Conservation (phyloP, 2,329 filamentous ascomycete genomes). For the Trichoderma koningii region DNA sequence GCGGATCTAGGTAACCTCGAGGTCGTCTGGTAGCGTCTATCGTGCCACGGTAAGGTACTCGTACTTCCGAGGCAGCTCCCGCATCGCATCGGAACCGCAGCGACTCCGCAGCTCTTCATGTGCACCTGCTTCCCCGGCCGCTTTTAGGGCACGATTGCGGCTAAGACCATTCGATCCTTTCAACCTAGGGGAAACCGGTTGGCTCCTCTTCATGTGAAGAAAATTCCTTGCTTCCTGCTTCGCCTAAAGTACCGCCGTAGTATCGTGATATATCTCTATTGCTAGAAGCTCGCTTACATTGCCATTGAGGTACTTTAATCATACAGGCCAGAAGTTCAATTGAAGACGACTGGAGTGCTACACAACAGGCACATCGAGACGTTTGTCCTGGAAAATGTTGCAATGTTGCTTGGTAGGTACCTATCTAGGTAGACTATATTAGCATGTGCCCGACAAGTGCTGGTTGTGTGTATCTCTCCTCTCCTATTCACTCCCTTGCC, state of each 20-base stretch:
- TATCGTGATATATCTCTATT: neutral
- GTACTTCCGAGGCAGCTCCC: neutral
- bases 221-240: conserved; percentile 3
- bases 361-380: neutral
- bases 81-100: neutral
- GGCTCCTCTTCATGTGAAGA: neutral
- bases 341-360: neutral
- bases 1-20: too few species aligned
- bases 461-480: neutral
- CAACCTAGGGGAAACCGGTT: conserved; percentile 1
- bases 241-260: neutral
- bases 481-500: neutral
- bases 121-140: conserved; percentile 3
- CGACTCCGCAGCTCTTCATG: conserved; percentile 2
- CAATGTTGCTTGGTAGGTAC: too few species aligned
- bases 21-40: too few species aligned
- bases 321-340: neutral
- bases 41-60: too few species aligned
- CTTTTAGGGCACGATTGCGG: neutral
- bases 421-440: too few species aligned
- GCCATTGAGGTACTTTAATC: neutral
- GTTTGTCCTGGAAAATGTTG: too few species aligned
- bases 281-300: conserved; percentile 14
- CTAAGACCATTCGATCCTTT: neutral
- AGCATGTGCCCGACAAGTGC: neutral